Evolutionary conservation across 2,329 filamentous ascomycete genomes (phyloP).

Genomic region (Lasiodiplodia theobromae): DNA sequence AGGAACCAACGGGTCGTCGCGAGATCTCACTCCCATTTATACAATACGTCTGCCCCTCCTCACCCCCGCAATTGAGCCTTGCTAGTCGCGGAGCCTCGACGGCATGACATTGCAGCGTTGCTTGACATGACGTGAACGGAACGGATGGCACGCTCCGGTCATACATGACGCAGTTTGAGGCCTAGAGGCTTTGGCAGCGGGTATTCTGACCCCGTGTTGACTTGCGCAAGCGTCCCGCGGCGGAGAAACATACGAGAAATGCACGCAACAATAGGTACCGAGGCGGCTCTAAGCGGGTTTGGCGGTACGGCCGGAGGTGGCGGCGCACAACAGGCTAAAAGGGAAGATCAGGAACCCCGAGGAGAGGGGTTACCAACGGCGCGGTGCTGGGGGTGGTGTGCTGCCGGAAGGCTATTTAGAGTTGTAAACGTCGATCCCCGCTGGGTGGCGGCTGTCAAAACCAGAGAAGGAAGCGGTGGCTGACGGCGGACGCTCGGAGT

Average conservation of each 20-base stretch:
- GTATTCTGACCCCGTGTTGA: slow-evolving; percentile 5
- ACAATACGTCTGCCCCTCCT: slow-evolving; percentile 6
- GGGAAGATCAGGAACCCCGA: slow-evolving; percentile 21
- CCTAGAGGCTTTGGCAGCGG: background rate
- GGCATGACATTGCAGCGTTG: slow-evolving; percentile 12
- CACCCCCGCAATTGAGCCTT: slow-evolving; percentile 2
- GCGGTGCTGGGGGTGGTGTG: background rate
- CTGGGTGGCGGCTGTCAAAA: background rate
- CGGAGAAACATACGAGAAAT: slow-evolving; percentile 22
- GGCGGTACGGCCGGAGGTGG: slow-evolving; percentile 14
- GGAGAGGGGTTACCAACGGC: background rate
- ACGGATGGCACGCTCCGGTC: slow-evolving; percentile 28
- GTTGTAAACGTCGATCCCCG: slow-evolving; percentile 10
- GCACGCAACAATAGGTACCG: slow-evolving; percentile 3
- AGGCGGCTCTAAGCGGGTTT: slow-evolving; percentile 21
- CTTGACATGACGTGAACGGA: slow-evolving; percentile 6
- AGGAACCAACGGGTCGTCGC: background rate
- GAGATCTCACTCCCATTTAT: slow-evolving; percentile 17
- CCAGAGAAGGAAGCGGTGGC: slow-evolving; percentile 1
- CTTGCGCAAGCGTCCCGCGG: background rate
- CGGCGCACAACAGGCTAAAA: slow-evolving; percentile 29
- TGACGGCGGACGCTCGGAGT: background rate
- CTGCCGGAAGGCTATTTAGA: slow-evolving; percentile 1
- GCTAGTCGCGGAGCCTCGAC: background rate
- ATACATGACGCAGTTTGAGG: slow-evolving; percentile 16